Evolutionary conservation across 257 asterid genomes (phyloP), one percentile per base, ranked within the genome.

Genomic region (Anisodus tanguticus): DNA sequence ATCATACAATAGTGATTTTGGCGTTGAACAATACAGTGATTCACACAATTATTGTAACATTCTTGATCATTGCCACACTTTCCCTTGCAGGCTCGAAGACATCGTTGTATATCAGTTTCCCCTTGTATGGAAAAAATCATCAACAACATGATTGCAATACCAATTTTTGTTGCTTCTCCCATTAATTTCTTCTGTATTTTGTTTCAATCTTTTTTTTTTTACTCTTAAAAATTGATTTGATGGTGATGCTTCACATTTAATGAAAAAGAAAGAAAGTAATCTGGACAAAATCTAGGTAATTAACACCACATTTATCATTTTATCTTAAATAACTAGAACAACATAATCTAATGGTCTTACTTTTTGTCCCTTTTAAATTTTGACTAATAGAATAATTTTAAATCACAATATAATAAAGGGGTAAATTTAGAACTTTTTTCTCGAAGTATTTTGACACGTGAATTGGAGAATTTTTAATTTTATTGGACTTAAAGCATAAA

Each of bases 1-100:
- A 74, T 22, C 19, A n/a, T 74, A 74, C 80, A 74, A 74, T 74
- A 74, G 11, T 74, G 59, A 74, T 10, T 19, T 74, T 74, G 80
- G 19, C 0, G 39, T 74, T 47, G 60, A 6, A 74, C 80, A 74
- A 19, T 13, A 49, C 80, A 74, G 7, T 17, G 41, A 22, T 74
- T 58, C 3, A 49, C 41, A 49, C 60, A 43, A 3, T 22, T 12
- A 13, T 37, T 49, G 26, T 74, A 74, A 74, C 80, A 74, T 45
- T 74, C 80, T 74, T 70, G 2, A 9, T 19, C 60, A 74, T 0
- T 19, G 13, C 59, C 59, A 35, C 76, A 67, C 15, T 67, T 37
- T 67, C 4, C 51, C 76, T 67, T 6, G 80, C 80, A 72, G 4
- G 58, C 59, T 0, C 3, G 80, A 72, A 72, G 59, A 6, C 60